A percentile compares a stretch with the other conserved stretches of the same genome.
phyloP scores from a whole-genome alignment of 768 basidiomycete species.

The Ramaria sp. region DNA sequence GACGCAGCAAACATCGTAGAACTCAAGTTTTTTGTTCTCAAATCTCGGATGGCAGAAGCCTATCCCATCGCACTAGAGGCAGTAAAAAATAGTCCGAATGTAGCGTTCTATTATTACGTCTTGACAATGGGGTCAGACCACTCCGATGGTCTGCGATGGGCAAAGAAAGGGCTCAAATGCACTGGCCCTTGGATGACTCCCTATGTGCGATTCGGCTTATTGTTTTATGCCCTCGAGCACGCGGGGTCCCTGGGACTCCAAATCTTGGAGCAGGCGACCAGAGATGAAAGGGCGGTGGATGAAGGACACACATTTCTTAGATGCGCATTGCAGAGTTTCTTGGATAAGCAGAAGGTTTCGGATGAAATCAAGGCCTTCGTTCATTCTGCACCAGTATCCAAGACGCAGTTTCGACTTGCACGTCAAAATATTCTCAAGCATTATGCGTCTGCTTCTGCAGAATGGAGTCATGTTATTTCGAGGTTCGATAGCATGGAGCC shows the following conservation, averaged over 20 bases:
- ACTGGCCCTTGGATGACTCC: slow-evolving; percentile 31
- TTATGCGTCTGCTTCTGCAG: slow-evolving; percentile 1
- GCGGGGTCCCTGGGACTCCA: slow-evolving; percentile 44
- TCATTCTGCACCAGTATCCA: slow-evolving; percentile 31
- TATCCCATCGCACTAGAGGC: slow-evolving; percentile 28
- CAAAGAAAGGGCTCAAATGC: slow-evolving; percentile 59
- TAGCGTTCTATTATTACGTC: slow-evolving; percentile 57
- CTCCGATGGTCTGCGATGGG: slow-evolving; percentile 43
- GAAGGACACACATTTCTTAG: slow-evolving; percentile 52
- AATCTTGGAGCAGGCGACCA: background rate
- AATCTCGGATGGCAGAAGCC: slow-evolving; percentile 37
- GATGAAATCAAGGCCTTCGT: slow-evolving; percentile 42
- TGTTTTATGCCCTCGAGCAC: slow-evolving; percentile 53
- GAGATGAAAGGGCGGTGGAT: slow-evolving; percentile 32
- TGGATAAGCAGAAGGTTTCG: slow-evolving; percentile 35
- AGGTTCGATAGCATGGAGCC: slow-evolving; percentile 22
- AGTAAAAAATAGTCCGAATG: slow-evolving; percentile 43
- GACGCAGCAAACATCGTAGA: slow-evolving; percentile 57
- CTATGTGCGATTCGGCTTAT: slow-evolving; percentile 45
- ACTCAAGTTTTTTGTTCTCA: slow-evolving; percentile 47
- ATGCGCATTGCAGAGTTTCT: slow-evolving; percentile 34
- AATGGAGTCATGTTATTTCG: slow-evolving; percentile 22
- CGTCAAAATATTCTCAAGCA: background rate
- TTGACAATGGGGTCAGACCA: slow-evolving; percentile 39
- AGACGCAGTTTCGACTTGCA: slow-evolving; percentile 38